Conservation (phyloP, 2,329 filamentous ascomycete species). For the Emergomyces africanus region DNA sequence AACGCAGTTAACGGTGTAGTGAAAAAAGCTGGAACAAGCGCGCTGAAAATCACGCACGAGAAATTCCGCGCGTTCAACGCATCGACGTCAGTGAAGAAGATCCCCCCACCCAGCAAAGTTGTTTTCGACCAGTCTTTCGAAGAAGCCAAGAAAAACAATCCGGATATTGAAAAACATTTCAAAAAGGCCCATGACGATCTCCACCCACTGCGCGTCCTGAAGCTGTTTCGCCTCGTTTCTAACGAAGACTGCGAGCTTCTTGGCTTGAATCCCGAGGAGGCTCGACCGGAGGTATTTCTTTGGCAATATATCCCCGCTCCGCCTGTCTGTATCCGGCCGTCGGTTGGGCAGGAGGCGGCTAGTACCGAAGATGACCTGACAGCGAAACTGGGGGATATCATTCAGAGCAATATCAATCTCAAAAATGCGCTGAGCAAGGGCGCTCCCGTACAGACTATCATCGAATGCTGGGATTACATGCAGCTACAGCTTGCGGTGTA, state of each 20-base stretch:
- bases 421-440: slow-evolving; percentile 71
- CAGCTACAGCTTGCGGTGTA: slow-evolving; percentile 95
- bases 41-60: slow-evolving; percentile 90
- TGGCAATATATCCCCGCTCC: slow-evolving; percentile 95
- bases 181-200: slow-evolving; percentile 90
- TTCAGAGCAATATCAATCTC: slow-evolving; percentile 81
- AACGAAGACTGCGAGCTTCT: slow-evolving; percentile 81
- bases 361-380: slow-evolving; percentile 96
- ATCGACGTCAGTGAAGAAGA: slow-evolving; percentile 75
- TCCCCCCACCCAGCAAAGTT: slow-evolving; percentile 66
- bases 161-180: slow-evolving; percentile 79
- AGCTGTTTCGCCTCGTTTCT: slow-evolving; percentile 80
- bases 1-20: slow-evolving; percentile 77
- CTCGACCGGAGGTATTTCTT: slow-evolving; percentile 89
- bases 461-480: slow-evolving; percentile 97
- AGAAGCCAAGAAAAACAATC: slow-evolving; percentile 61
- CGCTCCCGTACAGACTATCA: slow-evolving; percentile 73
- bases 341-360: slow-evolving; percentile 81
- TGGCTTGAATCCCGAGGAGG: slow-evolving; percentile 74
- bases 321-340: slow-evolving; percentile 86
- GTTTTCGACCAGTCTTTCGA: slow-evolving; percentile 77
- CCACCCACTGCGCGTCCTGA: slow-evolving; percentile 76
- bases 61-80: slow-evolving; percentile 81
- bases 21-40: slow-evolving; percentile 65
- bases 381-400: slow-evolving; percentile 91